Conservation (phyloP, 805 yeast species). For the Ogataea corticis region DNA sequence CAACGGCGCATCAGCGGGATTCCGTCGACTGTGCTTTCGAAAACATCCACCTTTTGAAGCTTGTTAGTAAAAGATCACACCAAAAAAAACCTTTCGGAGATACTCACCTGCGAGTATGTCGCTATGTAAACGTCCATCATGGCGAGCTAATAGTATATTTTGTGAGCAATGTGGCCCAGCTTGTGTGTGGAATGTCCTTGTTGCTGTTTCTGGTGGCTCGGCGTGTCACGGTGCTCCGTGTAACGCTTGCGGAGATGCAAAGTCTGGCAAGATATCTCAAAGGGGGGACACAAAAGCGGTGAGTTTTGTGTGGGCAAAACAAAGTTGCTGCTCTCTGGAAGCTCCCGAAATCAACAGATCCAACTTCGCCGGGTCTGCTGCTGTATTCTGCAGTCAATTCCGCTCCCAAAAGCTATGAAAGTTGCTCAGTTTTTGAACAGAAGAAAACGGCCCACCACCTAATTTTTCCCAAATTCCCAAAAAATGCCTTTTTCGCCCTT, state of each 20-base stretch:
- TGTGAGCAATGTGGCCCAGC: background rate
- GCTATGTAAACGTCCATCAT: conserved; percentile 39
- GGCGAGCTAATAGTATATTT: too few species aligned
- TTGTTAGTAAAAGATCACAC: conserved; percentile 1
- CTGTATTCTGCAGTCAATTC: background rate
- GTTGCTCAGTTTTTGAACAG: background rate
- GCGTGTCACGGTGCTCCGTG: too few species aligned
- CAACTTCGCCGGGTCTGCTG: background rate
- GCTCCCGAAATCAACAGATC: background rate
- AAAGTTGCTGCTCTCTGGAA: background rate
- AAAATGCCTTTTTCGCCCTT: conserved; percentile 1
- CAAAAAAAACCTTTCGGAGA: background rate
- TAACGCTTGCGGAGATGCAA: too few species aligned
- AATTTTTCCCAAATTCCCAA: conserved; percentile 4
- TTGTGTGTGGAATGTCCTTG: background rate
- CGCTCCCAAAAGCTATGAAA: background rate
- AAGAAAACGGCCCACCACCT: background rate
- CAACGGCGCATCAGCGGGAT: conserved; percentile 88
- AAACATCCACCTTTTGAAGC: conserved; percentile 42
- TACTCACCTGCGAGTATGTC: conserved; percentile 46
- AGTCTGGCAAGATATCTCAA: too few species aligned
- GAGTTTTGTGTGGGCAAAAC: too few species aligned
- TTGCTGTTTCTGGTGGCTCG: background rate
- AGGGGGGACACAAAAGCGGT: too few species aligned
- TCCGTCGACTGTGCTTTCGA: conserved; percentile 65